These are phyloP conservation scores for Trichoderma sp. DNA, from an alignment of 2,329 filamentous ascomycete species.

Conservation along the genomic window DNA sequence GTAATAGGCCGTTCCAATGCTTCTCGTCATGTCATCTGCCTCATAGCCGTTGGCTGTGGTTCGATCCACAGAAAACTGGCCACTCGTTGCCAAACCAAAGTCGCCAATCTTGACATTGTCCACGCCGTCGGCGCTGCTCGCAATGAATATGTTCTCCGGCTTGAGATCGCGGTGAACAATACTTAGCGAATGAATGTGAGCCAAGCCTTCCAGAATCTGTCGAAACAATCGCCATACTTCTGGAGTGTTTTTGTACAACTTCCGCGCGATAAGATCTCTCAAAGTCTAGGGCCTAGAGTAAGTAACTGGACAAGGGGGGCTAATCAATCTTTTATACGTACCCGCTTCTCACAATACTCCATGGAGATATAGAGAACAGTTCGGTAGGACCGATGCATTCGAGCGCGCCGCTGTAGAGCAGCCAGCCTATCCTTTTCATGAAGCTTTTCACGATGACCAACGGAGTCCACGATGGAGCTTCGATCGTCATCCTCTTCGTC, in stretches of 20 bases:
- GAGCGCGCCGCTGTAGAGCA: slow-evolving; percentile 31
- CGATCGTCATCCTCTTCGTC: slow-evolving; percentile 49
- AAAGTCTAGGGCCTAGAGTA: slow-evolving; percentile 55
- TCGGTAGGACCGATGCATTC: slow-evolving; percentile 53
- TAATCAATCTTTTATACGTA: slow-evolving; percentile 38
- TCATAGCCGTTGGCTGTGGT: slow-evolving; percentile 40
- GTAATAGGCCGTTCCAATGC: slow-evolving; percentile 79
- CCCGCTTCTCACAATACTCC: slow-evolving; percentile 94
- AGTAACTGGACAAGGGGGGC: background rate
- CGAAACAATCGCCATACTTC: slow-evolving; percentile 89
- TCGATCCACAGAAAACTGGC: slow-evolving; percentile 67
- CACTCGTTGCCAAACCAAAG: slow-evolving; percentile 89
- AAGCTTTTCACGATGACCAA: slow-evolving; percentile 29
- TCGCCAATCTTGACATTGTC: slow-evolving; percentile 95
- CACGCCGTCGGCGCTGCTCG: slow-evolving; percentile 62
- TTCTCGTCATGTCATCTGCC: slow-evolving; percentile 64
- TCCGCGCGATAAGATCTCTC: slow-evolving; percentile 77
- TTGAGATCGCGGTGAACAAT: slow-evolving; percentile 97
- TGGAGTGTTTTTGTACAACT: slow-evolving; percentile 67
- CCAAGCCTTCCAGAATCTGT: slow-evolving; percentile 84
- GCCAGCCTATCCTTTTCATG: slow-evolving; percentile 32
- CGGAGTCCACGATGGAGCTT: slow-evolving; percentile 35
- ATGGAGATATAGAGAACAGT: slow-evolving; percentile 95
- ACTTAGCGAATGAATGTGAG: slow-evolving; percentile 82
- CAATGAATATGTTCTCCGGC: slow-evolving; percentile 94